phyloP scores from a whole-genome alignment of 2,329 filamentous ascomycete species.

The Cylindrodendrum hubeiense region DNA sequence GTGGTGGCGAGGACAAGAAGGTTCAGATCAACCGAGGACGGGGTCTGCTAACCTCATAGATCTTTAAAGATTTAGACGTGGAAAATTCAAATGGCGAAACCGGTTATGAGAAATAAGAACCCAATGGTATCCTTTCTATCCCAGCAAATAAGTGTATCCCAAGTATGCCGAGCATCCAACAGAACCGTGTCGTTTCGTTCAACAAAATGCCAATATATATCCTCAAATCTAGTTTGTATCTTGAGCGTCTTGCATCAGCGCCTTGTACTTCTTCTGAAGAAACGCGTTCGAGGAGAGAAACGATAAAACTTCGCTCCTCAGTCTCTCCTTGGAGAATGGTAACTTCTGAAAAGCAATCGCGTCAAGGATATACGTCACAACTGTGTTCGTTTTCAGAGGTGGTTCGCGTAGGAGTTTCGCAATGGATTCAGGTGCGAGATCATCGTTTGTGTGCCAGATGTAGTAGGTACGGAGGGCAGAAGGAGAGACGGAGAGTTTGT shows the following conservation, averaged over 20 bases:
- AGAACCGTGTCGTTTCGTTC: neutral
- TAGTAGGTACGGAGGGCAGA: slow-evolving; percentile 69
- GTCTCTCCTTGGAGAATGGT: slow-evolving; percentile 59
- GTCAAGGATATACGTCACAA: slow-evolving; percentile 70
- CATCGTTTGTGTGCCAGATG: slow-evolving; percentile 70
- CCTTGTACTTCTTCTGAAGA: slow-evolving; percentile 40
- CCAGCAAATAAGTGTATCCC: neutral
- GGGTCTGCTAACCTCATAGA: slow-evolving; percentile 58
- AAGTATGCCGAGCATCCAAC: neutral
- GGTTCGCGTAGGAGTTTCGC: slow-evolving; percentile 70
- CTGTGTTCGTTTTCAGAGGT: slow-evolving; percentile 68
- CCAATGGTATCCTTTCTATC: slow-evolving; percentile 23
- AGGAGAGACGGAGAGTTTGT: slow-evolving; percentile 38
- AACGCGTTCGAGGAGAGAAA: slow-evolving; percentile 43
- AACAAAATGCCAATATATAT: neutral
- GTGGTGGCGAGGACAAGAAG: slow-evolving; percentile 91
- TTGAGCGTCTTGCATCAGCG: slow-evolving; percentile 38
- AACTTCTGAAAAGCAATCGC: slow-evolving; percentile 65
- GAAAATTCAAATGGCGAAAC: slow-evolving; percentile 29
- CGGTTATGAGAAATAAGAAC: slow-evolving; percentile 29
- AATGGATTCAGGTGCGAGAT: slow-evolving; percentile 61
- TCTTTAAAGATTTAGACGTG: slow-evolving; percentile 45
- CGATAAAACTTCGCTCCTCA: slow-evolving; percentile 59
- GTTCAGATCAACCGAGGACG: slow-evolving; percentile 88
- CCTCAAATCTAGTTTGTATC: neutral